Conservation (phyloP, 495 filamentous ascomycete genomes). For the Hypoxylon crocopeplum region DNA sequence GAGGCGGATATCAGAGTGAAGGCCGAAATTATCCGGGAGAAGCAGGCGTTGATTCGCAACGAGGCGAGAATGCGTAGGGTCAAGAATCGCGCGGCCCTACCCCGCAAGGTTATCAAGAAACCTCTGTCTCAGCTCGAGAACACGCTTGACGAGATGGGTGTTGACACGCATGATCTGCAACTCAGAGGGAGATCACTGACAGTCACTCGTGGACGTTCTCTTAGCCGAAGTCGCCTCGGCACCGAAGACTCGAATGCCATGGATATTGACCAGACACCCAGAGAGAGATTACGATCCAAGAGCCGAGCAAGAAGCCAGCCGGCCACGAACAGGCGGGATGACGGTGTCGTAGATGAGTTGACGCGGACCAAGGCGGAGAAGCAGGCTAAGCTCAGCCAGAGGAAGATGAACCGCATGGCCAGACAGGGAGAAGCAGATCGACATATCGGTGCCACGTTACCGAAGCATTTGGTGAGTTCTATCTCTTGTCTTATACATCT, state of each 20-base stretch:
- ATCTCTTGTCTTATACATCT: not conserved
- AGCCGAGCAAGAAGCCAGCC: constrained; percentile 79
- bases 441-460: constrained; percentile 79
- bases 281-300: constrained; percentile 73
- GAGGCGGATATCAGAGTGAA: constrained; percentile 87
- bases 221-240: constrained; percentile 53
- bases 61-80: constrained; percentile 87
- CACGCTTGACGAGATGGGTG: constrained; percentile 81
- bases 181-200: constrained; percentile 68
- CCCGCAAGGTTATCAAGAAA: constrained; percentile 75
- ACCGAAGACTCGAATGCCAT: constrained; percentile 73
- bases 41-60: constrained; percentile 85
- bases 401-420: constrained; percentile 98
- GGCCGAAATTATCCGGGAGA: constrained; percentile 93
- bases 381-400: constrained; percentile 85
- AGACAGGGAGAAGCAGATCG: constrained; percentile 95
- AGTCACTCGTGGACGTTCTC: constrained; percentile 70
- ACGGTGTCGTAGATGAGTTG: constrained; percentile 70
- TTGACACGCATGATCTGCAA: constrained; percentile 77
- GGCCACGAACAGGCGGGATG: constrained; percentile 78
- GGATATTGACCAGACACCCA: constrained; percentile 78
- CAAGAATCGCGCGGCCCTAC: constrained; percentile 94
- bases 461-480: constrained; percentile 87
- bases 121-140: constrained; percentile 84
- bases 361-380: constrained; percentile 81